Evolutionary conservation across 441 rosid species (phyloP), one percentile per base, ranked within the genome.

Genomic region (Eruca vesicaria): DNA sequence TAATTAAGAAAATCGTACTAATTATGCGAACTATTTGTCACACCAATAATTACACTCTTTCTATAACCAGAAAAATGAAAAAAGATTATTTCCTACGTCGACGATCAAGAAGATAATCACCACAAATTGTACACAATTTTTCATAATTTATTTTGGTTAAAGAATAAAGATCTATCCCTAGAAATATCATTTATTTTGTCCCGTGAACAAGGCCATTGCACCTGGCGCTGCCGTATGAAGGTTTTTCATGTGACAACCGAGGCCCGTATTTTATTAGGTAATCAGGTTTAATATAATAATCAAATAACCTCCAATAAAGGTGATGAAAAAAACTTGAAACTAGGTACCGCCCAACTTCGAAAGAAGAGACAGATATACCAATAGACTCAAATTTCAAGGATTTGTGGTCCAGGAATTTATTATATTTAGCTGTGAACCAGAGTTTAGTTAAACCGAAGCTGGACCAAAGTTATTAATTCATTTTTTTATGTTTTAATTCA

Each of bases 321-420:
- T 16, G 21, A 28, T 28, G 20, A 21, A 48, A 35, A 45, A 26
- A 55, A 63, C 71, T 71, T 58, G 57, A 71, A 58, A 65, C 76
- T 48, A 59, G 76, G 76, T 65, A 60, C 76, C 72, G 76, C 63
- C 72, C 76, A 66, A 77, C 63, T 58, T 77, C 72, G 80, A 77
- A 65, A 45, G 72, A 58, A 77, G 80, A 35, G 71, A 32, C 31
- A 11, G 11, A 41, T 20, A 62, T 41, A 57, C 62, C 62, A 14
- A 75, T 56, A 21, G 28, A 71, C 62, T 77, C 76, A 33, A 18
- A 23, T 26, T 36, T 60, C 76, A 71, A 71, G 41, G 59, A 56
- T 57, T 53, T 9, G 63, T 63, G 71, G 76, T 77, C 80, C 76
- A 20, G 10, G 10, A 15, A 31, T 41, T n/a, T 7, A 29, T 55